A percentile compares a stretch with the other conserved stretches of the same genome.
Conservation (phyloP, 1,284 basidiomycete genomes). For the Sporisorium iseilematis-ciliati region DNA sequence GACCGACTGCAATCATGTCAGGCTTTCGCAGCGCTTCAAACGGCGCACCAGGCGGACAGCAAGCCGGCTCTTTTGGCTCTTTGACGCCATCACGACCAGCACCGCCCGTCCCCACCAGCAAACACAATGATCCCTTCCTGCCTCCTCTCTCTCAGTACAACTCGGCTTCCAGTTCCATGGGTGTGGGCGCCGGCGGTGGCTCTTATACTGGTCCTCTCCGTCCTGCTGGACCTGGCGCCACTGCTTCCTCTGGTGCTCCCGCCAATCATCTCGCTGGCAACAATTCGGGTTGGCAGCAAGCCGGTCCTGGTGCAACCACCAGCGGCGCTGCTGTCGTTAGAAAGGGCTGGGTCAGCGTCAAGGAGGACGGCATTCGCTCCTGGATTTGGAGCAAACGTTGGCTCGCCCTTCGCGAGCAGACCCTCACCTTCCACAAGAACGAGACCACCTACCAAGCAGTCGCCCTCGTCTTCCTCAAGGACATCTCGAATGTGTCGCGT, state of each 20-base stretch:
- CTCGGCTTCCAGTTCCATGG: conserved; percentile 31
- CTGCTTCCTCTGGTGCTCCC: conserved; percentile 25
- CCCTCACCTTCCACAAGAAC: conserved; percentile 87
- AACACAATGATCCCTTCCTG: conserved; percentile 56
- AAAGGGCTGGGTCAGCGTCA: conserved; percentile 68
- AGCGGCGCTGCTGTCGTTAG: conserved; percentile 61
- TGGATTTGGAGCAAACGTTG: conserved; percentile 94
- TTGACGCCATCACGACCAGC: conserved; percentile 62
- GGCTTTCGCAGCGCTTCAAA: conserved; percentile 40
- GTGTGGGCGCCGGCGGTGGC: conserved; percentile 59
- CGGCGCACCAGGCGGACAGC: conserved; percentile 23
- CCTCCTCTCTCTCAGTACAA: conserved; percentile 59
- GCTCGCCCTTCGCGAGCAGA: conserved; percentile 85
- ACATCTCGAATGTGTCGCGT: conserved; percentile 87
- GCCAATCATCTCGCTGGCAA: conserved; percentile 27
- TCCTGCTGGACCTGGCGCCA: conserved; percentile 58
- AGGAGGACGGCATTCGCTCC: conserved; percentile 74
- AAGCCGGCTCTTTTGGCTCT: conserved; percentile 44
- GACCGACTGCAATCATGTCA: conserved; percentile 33
- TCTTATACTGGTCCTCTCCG: conserved; percentile 64
- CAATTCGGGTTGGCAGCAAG: conserved; percentile 48
- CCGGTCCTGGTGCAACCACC: conserved; percentile 45
- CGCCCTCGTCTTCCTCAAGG: conserved; percentile 78
- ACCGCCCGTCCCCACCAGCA: conserved; percentile 58
- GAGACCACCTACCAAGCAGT: conserved; percentile 80